phyloP scores from a whole-genome alignment of 331 rosid genomes.

The Acacia pycnantha region DNA sequence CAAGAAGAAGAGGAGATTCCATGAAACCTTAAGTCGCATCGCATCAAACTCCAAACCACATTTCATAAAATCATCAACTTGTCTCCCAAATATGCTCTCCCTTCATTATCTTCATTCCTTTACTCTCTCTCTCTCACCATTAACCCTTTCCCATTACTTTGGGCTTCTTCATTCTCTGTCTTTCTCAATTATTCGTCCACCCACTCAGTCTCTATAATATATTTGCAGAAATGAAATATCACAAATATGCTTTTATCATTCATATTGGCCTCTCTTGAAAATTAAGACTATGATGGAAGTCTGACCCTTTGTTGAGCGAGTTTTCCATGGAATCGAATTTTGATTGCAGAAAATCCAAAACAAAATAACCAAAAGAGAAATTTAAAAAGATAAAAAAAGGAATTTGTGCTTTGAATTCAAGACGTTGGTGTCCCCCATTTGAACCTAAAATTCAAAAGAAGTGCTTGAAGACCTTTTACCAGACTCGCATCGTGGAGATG shows the following conservation, averaged over 20 bases:
- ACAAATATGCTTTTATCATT: not conserved
- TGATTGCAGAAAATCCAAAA: slow-evolving; percentile 27
- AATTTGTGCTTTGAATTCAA: slow-evolving; percentile 38
- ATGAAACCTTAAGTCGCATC: slow-evolving; percentile 38
- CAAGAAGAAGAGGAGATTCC: slow-evolving; percentile 34
- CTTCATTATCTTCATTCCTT: not conserved
- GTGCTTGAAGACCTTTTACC: slow-evolving; percentile 27
- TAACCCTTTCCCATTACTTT: slow-evolving; percentile 17
- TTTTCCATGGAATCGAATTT: slow-evolving; percentile 21
- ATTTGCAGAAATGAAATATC: not conserved
- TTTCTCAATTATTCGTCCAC: not conserved
- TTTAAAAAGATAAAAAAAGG: slow-evolving; percentile 28
- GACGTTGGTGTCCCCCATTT: slow-evolving; percentile 34
- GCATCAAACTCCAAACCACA: not conserved
- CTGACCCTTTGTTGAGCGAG: not conserved
- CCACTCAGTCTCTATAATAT: not conserved
- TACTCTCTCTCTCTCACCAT: not conserved
- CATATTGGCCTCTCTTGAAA: not conserved
- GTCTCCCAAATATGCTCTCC: slow-evolving; percentile 23
- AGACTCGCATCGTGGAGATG: slow-evolving; percentile 45
- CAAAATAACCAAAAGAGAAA: slow-evolving; percentile 21
- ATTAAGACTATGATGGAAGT: not conserved
- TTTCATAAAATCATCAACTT: slow-evolving; percentile 10
- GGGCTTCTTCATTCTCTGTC: slow-evolving; percentile 23
- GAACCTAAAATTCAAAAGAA: slow-evolving; percentile 34